Percentiles rank a stretch among this genome's conserved stretches.
Conservation (phyloP, 2,329 filamentous ascomycete genomes). For the Fragosphaeria purpurea region DNA sequence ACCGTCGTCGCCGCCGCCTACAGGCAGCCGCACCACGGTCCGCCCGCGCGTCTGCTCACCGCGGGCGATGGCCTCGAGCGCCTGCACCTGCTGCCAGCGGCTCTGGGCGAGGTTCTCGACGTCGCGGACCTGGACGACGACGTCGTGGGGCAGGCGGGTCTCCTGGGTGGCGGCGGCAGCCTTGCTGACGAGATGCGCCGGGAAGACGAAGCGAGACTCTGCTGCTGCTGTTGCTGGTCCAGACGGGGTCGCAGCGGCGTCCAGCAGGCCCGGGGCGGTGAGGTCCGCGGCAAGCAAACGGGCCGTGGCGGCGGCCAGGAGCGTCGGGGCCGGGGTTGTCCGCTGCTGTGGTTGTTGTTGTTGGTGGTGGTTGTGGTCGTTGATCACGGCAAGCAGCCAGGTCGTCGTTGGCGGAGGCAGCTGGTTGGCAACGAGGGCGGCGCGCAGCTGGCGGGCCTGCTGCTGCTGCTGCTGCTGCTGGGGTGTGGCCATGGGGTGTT, state of each 20-base stretch:
- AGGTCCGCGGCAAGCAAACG: slow-evolving; percentile 74
- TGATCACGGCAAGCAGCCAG: slow-evolving; percentile 57
- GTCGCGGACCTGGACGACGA: slow-evolving; percentile 75
- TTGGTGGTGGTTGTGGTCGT: slow-evolving; percentile 12
- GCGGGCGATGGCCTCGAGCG: slow-evolving; percentile 61
- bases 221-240: slow-evolving; percentile 37
- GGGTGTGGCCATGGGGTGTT: no score
- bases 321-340: slow-evolving; percentile 57
- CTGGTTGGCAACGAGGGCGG: slow-evolving; percentile 41
- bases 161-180: slow-evolving; percentile 38
- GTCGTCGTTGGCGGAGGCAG: slow-evolving; percentile 40
- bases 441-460: slow-evolving; percentile 34
- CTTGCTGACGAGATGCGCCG: no score
- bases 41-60: slow-evolving; percentile 67
- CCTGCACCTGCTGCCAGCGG: slow-evolving; percentile 80
- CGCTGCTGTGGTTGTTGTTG: slow-evolving; percentile 17
- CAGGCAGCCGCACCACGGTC: slow-evolving; percentile 64
- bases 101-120: slow-evolving; percentile 73
- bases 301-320: slow-evolving; percentile 70
- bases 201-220: not conserved
- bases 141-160: slow-evolving; percentile 44
- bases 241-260: slow-evolving; percentile 24
- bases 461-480: no score
- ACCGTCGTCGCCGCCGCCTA: slow-evolving; percentile 29
- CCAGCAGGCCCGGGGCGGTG: slow-evolving; percentile 44